phyloP scores from a whole-genome alignment of 345 rosid species.

The Rhodamnia argentea region DNA sequence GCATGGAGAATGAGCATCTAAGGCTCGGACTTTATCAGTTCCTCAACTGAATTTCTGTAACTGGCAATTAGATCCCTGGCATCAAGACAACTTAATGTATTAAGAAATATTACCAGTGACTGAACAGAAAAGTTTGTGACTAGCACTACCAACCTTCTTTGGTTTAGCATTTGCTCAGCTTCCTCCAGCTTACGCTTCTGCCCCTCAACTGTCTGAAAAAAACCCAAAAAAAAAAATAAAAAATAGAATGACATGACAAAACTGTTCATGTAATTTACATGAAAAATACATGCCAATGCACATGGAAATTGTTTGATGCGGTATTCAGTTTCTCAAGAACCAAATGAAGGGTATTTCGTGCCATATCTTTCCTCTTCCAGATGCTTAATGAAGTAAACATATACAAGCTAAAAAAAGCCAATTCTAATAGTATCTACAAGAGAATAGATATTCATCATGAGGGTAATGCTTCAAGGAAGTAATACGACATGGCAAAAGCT shows the following conservation, averaged over 20 bases:
- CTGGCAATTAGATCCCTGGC: conserved; percentile 56
- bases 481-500: not conserved
- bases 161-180: conserved; percentile 42
- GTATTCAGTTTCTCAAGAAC: not conserved
- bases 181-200: conserved; percentile 67
- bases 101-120: not conserved
- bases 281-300: not conserved
- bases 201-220: conserved; percentile 58
- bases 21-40: conserved; percentile 39
- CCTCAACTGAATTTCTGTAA: conserved; percentile 58
- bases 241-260: not conserved
- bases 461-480: not conserved
- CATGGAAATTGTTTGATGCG: not conserved
- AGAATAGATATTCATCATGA: not conserved
- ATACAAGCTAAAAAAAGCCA: not conserved
- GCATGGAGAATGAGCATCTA: conserved; percentile 5
- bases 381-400: not conserved
- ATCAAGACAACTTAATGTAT: not conserved
- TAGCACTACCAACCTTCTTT: conserved; percentile 30
- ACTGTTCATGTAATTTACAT: not conserved
- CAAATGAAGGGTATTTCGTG: not conserved
- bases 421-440: not conserved
- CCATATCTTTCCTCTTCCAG: not conserved
- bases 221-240: conserved; percentile 18
- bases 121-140: not conserved